Evolutionary conservation across 192 early-diverging fungal genomes (phyloP).

Genomic region (Podila verticillata): DNA sequence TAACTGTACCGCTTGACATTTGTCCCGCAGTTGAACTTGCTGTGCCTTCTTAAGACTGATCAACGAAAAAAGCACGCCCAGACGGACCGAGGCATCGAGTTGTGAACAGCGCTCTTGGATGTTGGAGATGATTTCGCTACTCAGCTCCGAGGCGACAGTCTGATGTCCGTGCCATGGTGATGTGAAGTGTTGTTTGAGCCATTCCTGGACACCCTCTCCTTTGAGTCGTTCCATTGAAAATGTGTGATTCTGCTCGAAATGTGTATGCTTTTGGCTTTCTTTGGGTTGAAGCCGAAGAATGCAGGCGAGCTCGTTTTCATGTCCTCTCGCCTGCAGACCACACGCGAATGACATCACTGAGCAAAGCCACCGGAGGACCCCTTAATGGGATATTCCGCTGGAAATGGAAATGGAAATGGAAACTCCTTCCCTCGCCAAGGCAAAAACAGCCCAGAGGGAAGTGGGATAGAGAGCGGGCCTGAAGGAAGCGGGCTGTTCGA

Average conservation of each 20-base stretch:
- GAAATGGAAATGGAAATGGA: too few relatives aligned
- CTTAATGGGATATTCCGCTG: too few relatives aligned
- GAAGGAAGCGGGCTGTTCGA: too few relatives aligned
- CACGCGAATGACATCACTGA: too few relatives aligned
- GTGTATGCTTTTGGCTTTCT: background rate
- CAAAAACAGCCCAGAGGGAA: too few relatives aligned
- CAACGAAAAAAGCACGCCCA: constrained; percentile 43
- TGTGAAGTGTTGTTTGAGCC: constrained; percentile 38
- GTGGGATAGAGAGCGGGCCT: too few relatives aligned
- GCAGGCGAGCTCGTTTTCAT: background rate
- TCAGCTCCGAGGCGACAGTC: constrained; percentile 32
- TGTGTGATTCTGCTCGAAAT: background rate
- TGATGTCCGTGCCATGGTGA: constrained; percentile 50
- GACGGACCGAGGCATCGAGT: constrained; percentile 28
- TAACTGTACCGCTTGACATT: constrained; percentile 24
- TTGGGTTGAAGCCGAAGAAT: background rate
- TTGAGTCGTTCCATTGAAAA: constrained; percentile 37
- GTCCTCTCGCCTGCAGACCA: too few relatives aligned
- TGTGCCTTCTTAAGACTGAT: constrained; percentile 50
- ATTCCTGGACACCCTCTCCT: constrained; percentile 41
- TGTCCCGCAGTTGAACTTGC: constrained; percentile 31
- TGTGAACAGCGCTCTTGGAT: constrained; percentile 41
- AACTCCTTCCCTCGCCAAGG: too few relatives aligned
- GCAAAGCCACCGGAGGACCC: too few relatives aligned
- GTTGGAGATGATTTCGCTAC: constrained; percentile 41